These are phyloP conservation scores for Aspergillus sparsus DNA, from an alignment of 495 filamentous ascomycete genomes.

Conservation along the genomic window DNA sequence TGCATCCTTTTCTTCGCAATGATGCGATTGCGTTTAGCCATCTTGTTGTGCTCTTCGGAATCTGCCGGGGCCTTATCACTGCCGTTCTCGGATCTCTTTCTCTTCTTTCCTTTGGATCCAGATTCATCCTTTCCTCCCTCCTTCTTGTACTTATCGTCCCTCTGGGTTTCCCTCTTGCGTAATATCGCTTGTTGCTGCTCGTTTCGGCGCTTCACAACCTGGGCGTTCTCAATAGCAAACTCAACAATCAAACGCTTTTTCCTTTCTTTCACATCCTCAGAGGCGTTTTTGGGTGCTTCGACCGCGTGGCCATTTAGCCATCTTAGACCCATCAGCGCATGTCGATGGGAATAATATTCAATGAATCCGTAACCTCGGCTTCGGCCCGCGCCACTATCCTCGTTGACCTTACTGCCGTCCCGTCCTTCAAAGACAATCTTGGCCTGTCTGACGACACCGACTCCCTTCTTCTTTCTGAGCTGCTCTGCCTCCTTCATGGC, in stretches of 20 bases:
- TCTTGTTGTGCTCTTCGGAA: conserved; percentile 52
- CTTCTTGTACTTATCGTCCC: conserved; percentile 31
- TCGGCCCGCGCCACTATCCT: conserved; percentile 71
- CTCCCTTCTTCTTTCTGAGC: conserved; percentile 75
- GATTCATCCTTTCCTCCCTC: background rate
- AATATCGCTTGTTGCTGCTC: conserved; percentile 68
- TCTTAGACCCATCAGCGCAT: conserved; percentile 90
- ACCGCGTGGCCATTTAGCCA: conserved; percentile 87
- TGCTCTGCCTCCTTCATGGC: conserved; percentile 79
- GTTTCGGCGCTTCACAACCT: conserved; percentile 78
- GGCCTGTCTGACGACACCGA: conserved; percentile 91
- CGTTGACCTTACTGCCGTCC: conserved; percentile 76
- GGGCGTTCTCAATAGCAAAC: conserved; percentile 97
- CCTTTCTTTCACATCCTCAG: conserved; percentile 53
- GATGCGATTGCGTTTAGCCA: conserved; percentile 62
- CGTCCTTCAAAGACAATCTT: conserved; percentile 90
- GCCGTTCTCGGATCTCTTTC: conserved; percentile 43
- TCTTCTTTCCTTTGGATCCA: conserved; percentile 25
- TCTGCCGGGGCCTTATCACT: conserved; percentile 31
- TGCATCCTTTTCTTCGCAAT: conserved; percentile 68
- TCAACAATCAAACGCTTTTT: conserved; percentile 88
- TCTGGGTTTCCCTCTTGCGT: conserved; percentile 31
- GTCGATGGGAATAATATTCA: conserved; percentile 91
- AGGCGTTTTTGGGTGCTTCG: conserved; percentile 32
- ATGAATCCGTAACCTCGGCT: conserved; percentile 96